phyloP scores from a whole-genome alignment of 2,329 filamentous ascomycete species.

The Chaetomiaceae sp. region DNA sequence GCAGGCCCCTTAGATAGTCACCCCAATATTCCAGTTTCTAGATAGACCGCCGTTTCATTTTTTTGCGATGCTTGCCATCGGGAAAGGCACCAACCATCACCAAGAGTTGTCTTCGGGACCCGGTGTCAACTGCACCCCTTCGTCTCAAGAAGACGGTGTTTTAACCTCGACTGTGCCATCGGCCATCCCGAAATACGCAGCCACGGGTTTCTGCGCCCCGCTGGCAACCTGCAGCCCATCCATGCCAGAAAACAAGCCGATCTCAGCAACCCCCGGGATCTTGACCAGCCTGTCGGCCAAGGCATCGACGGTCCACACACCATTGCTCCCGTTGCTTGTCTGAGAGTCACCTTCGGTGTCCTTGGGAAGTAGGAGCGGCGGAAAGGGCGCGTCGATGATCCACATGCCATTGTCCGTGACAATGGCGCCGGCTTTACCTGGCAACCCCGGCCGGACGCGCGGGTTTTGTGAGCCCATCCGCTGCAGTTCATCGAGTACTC shows the following conservation, averaged over 20 bases:
- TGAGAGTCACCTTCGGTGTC: constrained; percentile 37
- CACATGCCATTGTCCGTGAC: constrained; percentile 79
- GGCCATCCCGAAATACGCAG: constrained; percentile 90
- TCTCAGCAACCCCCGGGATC: constrained; percentile 84
- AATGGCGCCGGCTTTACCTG: constrained; percentile 76
- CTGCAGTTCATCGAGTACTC: constrained; percentile 68
- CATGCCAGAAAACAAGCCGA: constrained; percentile 81
- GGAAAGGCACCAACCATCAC: no score
- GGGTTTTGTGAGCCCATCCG: constrained; percentile 70
- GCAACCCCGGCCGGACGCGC: constrained; percentile 64
- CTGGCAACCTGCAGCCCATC: constrained; percentile 68
- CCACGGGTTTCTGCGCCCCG: constrained; percentile 84
- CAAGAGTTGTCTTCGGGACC: no score
- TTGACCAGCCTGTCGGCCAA: constrained; percentile 71
- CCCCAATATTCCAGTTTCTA: no score
- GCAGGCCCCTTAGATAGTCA: no score
- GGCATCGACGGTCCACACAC: constrained; percentile 74
- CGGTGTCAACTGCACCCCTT: background rate
- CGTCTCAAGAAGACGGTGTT: constrained; percentile 6
- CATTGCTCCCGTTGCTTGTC: constrained; percentile 52
- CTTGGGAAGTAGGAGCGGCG: constrained; percentile 61
- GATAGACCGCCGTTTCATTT: no score
- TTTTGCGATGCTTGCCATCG: no score
- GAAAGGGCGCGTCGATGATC: constrained; percentile 90
- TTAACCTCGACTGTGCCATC: constrained; percentile 62